Percentiles rank a stretch among this genome's conserved stretches.
Conservation (phyloP, 2,329 filamentous ascomycete genomes). For the Gaeumannomyces sp. region DNA sequence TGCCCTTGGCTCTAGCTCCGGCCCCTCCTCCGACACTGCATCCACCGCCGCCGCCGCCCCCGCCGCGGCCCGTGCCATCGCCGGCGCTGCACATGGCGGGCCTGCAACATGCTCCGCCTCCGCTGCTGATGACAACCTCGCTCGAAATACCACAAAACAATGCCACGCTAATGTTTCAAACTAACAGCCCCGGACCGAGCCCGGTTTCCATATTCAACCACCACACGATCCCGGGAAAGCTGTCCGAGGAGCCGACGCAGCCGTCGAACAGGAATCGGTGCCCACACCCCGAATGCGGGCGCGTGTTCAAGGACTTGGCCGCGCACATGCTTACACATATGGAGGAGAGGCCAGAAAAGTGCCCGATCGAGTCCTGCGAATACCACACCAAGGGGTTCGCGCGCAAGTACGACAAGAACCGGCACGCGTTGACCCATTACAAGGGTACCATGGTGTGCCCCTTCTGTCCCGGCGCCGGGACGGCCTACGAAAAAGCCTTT, state of each 20-base stretch:
- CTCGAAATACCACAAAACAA: slow-evolving; percentile 4
- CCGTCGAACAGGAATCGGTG: slow-evolving; percentile 42
- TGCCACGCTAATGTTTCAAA: background rate
- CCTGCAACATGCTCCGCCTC: background rate
- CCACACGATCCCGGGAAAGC: slow-evolving; percentile 7
- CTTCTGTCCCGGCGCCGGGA: slow-evolving; percentile 86
- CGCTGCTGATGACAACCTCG: slow-evolving; percentile 5
- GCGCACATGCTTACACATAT: slow-evolving; percentile 97
- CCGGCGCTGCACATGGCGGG: slow-evolving; percentile 4
- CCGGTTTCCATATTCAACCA: slow-evolving; percentile 9
- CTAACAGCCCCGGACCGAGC: slow-evolving; percentile 6
- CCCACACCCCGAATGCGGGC: slow-evolving; percentile 51
- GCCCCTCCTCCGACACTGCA: slow-evolving; percentile 11
- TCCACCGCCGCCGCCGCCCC: slow-evolving; percentile 11
- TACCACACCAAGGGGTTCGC: slow-evolving; percentile 94
- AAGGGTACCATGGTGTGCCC: slow-evolving; percentile 97
- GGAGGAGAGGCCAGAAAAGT: slow-evolving; percentile 90
- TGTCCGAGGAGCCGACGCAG: background rate
- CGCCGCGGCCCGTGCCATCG: slow-evolving; percentile 8
- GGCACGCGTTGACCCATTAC: slow-evolving; percentile 94
- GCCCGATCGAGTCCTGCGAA: slow-evolving; percentile 86
- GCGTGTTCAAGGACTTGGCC: slow-evolving; percentile 58
- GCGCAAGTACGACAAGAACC: slow-evolving; percentile 95
- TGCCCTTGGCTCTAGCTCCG: slow-evolving; percentile 1
- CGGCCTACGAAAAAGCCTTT: slow-evolving; percentile 87